phyloP scores from a whole-genome alignment of 2,329 filamentous ascomycete species.

The Sporothrix pallida region DNA sequence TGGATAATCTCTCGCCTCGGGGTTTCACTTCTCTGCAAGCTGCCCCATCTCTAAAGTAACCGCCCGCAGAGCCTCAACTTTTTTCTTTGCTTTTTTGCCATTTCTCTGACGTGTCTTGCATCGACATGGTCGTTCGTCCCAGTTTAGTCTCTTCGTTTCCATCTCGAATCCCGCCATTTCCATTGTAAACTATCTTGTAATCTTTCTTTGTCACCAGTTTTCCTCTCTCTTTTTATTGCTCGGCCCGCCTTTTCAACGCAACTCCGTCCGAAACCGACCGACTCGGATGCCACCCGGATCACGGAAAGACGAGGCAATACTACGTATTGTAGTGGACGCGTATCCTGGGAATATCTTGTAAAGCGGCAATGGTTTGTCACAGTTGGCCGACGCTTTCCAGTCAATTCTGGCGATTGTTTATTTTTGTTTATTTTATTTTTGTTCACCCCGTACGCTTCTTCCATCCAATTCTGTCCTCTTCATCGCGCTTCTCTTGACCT shows the following conservation, averaged over 20 bases:
- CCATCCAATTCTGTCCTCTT: not conserved
- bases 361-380: not conserved
- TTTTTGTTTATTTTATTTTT: not conserved
- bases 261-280: not conserved
- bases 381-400: not conserved
- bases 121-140: too few species aligned
- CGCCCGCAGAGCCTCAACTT: conserved; percentile 3
- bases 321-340: not conserved
- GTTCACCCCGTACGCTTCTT: not conserved
- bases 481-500: too few species aligned
- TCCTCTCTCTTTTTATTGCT: not conserved
- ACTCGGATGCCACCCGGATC: not conserved
- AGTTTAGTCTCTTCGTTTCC: not conserved
- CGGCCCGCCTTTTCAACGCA: not conserved
- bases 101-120: not conserved
- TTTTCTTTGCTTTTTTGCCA: not conserved
- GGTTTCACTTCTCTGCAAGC: not conserved
- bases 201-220: not conserved
- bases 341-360: too few species aligned
- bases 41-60: not conserved
- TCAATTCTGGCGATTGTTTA: too few species aligned
- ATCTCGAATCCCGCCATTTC: not conserved
- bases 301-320: not conserved
- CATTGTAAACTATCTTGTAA: not conserved
- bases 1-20: not conserved